Evolutionary conservation across 345 rosid species (phyloP).

Genomic region (Citrus maxima): DNA sequence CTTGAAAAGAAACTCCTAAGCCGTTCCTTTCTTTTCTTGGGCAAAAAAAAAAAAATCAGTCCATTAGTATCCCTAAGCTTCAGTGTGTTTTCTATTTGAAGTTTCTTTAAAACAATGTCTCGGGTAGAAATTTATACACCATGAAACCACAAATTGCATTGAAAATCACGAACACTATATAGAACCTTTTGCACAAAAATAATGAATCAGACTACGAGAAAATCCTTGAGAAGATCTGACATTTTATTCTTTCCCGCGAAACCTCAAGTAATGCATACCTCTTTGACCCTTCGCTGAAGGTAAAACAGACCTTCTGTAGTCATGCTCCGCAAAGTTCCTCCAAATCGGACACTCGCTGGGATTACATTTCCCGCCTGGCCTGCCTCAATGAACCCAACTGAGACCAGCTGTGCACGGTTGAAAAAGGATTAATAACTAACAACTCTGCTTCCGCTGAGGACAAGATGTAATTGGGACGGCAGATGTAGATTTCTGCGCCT

Average conservation of each 20-base stretch:
- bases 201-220: neutral
- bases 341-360: conserved; percentile 43
- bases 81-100: neutral
- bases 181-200: neutral
- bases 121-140: too few species aligned
- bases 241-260: neutral
- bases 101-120: neutral
- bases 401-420: conserved; percentile 10
- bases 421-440: neutral
- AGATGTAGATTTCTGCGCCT: neutral
- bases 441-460: neutral
- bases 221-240: neutral
- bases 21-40: neutral
- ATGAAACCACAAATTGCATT: too few species aligned
- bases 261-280: conserved; percentile 28
- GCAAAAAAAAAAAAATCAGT: neutral
- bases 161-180: neutral
- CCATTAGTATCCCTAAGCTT: neutral
- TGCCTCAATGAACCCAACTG: conserved; percentile 38
- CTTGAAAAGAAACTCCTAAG: neutral
- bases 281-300: conserved; percentile 38
- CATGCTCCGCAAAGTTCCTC: conserved; percentile 51
- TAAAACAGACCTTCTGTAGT: conserved; percentile 34
- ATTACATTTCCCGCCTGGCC: conserved; percentile 44
- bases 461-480: neutral